Percentiles rank a stretch among this genome's conserved stretches.
Evolutionary conservation across 306 rosid genomes (phyloP).

Genomic region (Trifolium repens): DNA sequence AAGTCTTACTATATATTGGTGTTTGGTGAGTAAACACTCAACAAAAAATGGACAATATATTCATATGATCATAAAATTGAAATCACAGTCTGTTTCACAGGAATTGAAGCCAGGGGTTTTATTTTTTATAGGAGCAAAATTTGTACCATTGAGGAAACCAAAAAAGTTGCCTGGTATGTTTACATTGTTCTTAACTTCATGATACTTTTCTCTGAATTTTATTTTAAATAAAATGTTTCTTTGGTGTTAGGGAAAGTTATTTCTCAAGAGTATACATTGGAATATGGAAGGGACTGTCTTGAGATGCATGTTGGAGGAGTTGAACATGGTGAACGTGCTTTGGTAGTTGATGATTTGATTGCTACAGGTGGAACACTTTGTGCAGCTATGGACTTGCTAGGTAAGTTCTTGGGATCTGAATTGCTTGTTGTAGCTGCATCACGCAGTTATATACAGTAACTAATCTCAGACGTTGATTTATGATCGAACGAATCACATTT

Average conservation of each 20-base stretch:
- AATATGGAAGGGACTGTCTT: slow-evolving; percentile 89
- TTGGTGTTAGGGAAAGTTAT: slow-evolving; percentile 67
- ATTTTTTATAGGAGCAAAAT: slow-evolving; percentile 92
- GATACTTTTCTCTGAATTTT: not conserved
- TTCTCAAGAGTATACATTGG: slow-evolving; percentile 78
- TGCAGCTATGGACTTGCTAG: slow-evolving; percentile 79
- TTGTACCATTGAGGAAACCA: slow-evolving; percentile 89
- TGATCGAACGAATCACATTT: too few relatives aligned
- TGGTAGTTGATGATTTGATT: slow-evolving; percentile 92
- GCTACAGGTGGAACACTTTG: slow-evolving; percentile 97
- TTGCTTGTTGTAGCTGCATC: too few relatives aligned
- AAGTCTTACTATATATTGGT: too few relatives aligned
- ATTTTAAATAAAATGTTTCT: not conserved
- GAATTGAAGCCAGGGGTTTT: slow-evolving; percentile 89
- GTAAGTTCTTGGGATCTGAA: too few relatives aligned
- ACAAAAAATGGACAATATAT: not conserved
- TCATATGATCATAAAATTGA: slow-evolving; percentile 13
- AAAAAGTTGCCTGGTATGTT: slow-evolving; percentile 74
- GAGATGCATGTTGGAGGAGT: slow-evolving; percentile 98
- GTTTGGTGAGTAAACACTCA: too few relatives aligned
- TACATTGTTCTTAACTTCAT: not conserved
- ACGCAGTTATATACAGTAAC: too few relatives aligned
- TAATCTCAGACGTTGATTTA: too few relatives aligned
- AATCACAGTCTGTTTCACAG: slow-evolving; percentile 41
- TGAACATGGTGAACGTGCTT: slow-evolving; percentile 70